A percentile compares a stretch with the other conserved stretches of the same genome.
These are phyloP conservation scores for Arachnomyces sp. DNA, from an alignment of 2,329 filamentous ascomycete species.

Conservation along the genomic window DNA sequence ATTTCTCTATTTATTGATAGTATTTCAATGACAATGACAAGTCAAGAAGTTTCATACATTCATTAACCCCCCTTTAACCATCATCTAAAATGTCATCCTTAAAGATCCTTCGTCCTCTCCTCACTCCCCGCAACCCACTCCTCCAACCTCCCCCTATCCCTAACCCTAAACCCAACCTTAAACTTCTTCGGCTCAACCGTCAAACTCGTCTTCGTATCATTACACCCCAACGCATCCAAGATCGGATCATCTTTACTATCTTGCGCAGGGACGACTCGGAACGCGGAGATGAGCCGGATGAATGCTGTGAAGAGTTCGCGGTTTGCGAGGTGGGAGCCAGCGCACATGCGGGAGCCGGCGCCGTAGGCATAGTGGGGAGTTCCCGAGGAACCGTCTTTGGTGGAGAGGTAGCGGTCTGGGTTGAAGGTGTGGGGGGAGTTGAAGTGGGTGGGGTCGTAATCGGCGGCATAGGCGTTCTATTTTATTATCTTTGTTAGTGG, in stretches of 20 bases:
- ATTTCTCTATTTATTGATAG: no score
- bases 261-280: slow-evolving; percentile 46
- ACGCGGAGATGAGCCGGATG: slow-evolving; percentile 52
- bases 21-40: no score
- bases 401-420: slow-evolving; percentile 61
- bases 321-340: slow-evolving; percentile 56
- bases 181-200: slow-evolving; percentile 58
- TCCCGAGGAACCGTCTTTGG: slow-evolving; percentile 43
- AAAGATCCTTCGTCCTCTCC: slow-evolving; percentile 44
- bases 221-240: slow-evolving; percentile 52
- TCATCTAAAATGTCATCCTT: slow-evolving; percentile 5
- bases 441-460: slow-evolving; percentile 65
- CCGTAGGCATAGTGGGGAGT: slow-evolving; percentile 58
- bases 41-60: no score
- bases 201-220: slow-evolving; percentile 49
- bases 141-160: slow-evolving; percentile 40
- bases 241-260: slow-evolving; percentile 44
- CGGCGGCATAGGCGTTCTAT: slow-evolving; percentile 64
- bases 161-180: slow-evolving; percentile 48
- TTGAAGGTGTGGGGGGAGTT: slow-evolving; percentile 55
- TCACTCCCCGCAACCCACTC: slow-evolving; percentile 49
- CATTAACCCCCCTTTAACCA: no score
- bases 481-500: slow-evolving; percentile 15
- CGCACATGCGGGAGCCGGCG: slow-evolving; percentile 57
- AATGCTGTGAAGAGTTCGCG: slow-evolving; percentile 57